Evolutionary conservation across 805 yeast genomes (phyloP), one percentile per base, ranked within the genome.

Genomic region (Lipomyces spencermartinsiae): DNA sequence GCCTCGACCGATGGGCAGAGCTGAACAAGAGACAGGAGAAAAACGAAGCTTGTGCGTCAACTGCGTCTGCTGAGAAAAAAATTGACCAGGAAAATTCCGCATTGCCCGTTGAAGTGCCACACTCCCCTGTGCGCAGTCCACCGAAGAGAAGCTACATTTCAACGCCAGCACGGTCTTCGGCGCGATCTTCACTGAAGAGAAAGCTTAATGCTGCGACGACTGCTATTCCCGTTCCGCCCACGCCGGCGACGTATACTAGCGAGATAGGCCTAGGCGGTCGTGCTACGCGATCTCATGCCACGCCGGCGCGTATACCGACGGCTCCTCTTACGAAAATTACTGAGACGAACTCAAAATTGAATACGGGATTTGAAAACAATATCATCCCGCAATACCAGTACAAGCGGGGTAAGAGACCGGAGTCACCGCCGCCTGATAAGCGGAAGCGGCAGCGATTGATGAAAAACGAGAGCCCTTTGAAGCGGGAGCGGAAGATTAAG

Each of bases 341-440:
- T 4, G 64, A 65, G 22, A 49, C 61, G 16, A 69, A 69, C 37
- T 67, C 71, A 25, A 58, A 58, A 8, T 43, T 64, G 39, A 69
- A 69, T 25, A 82, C 89, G 0, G 71, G 73, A 5, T 67, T 64
- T 49, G 75, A 70, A 49, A 62, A 5, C 76, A 86, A 67, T 73
- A 75, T 58, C 9, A 55, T 69, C 4, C 72, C 72, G 8, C 62
- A 63, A 33, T 69, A 66, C 37, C 67, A 67, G 46, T 59, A 62
- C 16, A 61, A 64, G 49, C 63, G 68, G 8, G 68, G 69, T 4
- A 58, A 61, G 54, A 60, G 72, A 14, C 72, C 72, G 19, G 71
- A 60, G 22, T 68, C 71, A 19, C 72, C 72, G 31, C 71, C 72
- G 9, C 61, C 61, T 31, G 67, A 64, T 25, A 63, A 61, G 37